Conservation (phyloP, 495 filamentous ascomycete species). For the Opeltia flavorubescens region DNA sequence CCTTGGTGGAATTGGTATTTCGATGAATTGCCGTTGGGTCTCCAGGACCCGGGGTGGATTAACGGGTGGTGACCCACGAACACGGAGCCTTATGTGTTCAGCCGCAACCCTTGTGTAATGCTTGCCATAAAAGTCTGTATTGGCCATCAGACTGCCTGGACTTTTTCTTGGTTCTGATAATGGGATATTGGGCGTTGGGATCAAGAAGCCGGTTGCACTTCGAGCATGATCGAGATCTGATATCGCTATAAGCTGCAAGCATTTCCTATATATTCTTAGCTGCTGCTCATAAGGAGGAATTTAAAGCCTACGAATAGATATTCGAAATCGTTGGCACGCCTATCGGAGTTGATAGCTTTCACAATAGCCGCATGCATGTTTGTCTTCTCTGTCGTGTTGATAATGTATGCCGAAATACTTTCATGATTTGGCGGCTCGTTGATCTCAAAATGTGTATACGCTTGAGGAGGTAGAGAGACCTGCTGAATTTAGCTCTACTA, state of each 20-base stretch:
- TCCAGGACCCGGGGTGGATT: no score
- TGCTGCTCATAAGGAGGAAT: background rate
- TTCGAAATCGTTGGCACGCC: slow-evolving; percentile 1
- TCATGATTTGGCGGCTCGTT: background rate
- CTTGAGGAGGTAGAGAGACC: slow-evolving; percentile 10
- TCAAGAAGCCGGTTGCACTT: slow-evolving; percentile 15
- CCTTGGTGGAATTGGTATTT: background rate
- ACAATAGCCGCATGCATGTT: slow-evolving; percentile 8
- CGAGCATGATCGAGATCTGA: slow-evolving; percentile 11
- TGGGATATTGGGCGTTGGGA: slow-evolving; percentile 13
- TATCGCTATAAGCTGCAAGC: slow-evolving; percentile 14
- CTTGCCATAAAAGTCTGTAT: slow-evolving; percentile 7
- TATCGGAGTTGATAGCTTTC: slow-evolving; percentile 3
- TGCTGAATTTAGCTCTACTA: background rate
- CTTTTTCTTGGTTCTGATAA: slow-evolving; percentile 6
- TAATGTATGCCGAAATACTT: background rate
- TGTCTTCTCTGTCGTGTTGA: slow-evolving; percentile 3
- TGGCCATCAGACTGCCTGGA: slow-evolving; percentile 3
- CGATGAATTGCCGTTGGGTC: background rate
- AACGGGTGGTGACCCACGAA: no score
- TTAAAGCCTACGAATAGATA: slow-evolving; percentile 11
- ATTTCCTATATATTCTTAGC: slow-evolving; percentile 14
- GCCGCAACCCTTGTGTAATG: slow-evolving; percentile 11
- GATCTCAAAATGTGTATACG: slow-evolving; percentile 7
- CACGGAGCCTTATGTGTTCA: no score